A percentile compares a stretch with the other conserved stretches of the same genome.
Conservation (phyloP, 2,329 filamentous ascomycete species). For the Penicillium sp. region DNA sequence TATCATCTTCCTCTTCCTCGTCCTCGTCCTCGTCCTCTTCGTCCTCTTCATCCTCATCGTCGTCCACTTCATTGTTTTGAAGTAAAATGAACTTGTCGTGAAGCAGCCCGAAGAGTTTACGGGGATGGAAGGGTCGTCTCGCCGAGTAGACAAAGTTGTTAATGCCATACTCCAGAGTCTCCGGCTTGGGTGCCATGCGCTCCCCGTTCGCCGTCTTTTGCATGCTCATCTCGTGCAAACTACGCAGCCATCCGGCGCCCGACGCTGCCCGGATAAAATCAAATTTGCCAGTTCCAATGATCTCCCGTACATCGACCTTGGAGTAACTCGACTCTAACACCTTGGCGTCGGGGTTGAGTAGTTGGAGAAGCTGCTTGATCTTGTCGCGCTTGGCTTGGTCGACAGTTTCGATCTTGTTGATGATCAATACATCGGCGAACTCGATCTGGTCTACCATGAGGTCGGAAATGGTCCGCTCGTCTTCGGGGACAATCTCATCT, state of each 20-base stretch:
- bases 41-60: constrained; percentile 33
- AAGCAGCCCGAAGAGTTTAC: constrained; percentile 44
- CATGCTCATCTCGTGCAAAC: constrained; percentile 69
- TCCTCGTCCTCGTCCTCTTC: constrained; percentile 31
- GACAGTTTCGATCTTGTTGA: constrained; percentile 73
- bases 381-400: constrained; percentile 49
- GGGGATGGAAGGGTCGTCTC: constrained; percentile 55
- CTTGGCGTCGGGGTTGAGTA: constrained; percentile 70
- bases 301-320: constrained; percentile 64
- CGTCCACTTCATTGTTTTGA: constrained; percentile 39
- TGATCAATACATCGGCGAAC: constrained; percentile 73
- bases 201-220: constrained; percentile 60
- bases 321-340: constrained; percentile 64
- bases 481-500: constrained; percentile 66
- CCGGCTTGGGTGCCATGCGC: constrained; percentile 67
- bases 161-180: constrained; percentile 71
- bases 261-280: constrained; percentile 66
- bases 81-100: constrained; percentile 52
- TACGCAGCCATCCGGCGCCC: constrained; percentile 71
- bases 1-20: constrained; percentile 32
- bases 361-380: constrained; percentile 59
- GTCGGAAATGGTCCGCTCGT: constrained; percentile 74
- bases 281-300: constrained; percentile 70
- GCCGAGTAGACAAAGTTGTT: constrained; percentile 71
- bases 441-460: constrained; percentile 79